Evolutionary conservation across 1,139 yeast genomes (phyloP).

Genomic region (Eremothecium gossypii): DNA sequence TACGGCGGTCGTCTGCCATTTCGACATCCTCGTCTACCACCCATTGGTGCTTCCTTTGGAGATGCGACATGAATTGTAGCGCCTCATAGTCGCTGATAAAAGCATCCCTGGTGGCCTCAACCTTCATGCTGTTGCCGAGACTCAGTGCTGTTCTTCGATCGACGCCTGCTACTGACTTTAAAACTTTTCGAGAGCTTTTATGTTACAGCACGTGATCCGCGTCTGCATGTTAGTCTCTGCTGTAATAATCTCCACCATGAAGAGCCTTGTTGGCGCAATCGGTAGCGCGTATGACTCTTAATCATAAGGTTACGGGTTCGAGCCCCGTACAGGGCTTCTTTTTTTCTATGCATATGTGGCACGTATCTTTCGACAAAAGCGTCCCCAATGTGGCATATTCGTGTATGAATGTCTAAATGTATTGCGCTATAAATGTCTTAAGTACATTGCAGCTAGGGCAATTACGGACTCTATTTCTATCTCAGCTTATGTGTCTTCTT

Average conservation of each 20-base stretch:
- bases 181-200: background rate
- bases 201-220: background rate
- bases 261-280: conserved; percentile 39
- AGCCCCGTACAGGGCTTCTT: conserved; percentile 37
- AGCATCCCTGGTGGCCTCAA: conserved; percentile 26
- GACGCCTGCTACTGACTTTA: background rate
- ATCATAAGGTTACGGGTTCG: conserved; percentile 39
- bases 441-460: no score
- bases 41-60: conserved; percentile 35
- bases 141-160: background rate
- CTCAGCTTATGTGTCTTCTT: no score
- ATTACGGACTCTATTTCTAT: no score
- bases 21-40: conserved; percentile 12
- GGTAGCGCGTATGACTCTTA: conserved; percentile 41
- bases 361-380: no score
- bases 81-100: conserved; percentile 32
- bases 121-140: conserved; percentile 18
- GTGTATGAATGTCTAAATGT: no score
- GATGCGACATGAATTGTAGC: conserved; percentile 23
- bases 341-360: no score
- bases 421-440: no score
- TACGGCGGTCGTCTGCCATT: conserved; percentile 21
- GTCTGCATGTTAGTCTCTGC: background rate
- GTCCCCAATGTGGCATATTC: no score
- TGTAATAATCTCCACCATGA: background rate